Percentiles rank a stretch among this genome's conserved stretches.
Evolutionary conservation across 306 rosid genomes (phyloP).

Genomic region (Astragalus membranaceus): DNA sequence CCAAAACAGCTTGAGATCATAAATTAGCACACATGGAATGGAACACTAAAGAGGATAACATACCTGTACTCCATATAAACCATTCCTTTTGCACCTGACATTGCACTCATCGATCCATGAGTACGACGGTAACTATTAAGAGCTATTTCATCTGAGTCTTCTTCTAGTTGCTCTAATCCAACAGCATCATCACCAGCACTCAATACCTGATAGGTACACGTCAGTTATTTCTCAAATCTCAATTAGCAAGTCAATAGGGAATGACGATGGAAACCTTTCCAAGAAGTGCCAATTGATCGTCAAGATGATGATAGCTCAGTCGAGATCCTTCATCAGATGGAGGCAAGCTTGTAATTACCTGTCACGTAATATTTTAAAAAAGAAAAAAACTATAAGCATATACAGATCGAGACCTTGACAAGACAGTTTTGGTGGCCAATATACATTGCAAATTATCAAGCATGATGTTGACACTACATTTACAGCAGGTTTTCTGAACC

Average conservation of each 20-base stretch:
- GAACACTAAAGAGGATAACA: neutral
- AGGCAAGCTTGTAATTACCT: slow-evolving; percentile 97
- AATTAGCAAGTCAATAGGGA: slow-evolving; percentile 9
- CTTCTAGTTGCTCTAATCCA: slow-evolving; percentile 88
- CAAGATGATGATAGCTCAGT: slow-evolving; percentile 63
- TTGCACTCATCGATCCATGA: slow-evolving; percentile 76
- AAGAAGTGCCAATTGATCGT: slow-evolving; percentile 85
- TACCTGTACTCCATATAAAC: slow-evolving; percentile 95
- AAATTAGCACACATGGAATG: neutral
- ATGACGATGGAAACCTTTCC: slow-evolving; percentile 49
- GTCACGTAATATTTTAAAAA: slow-evolving; percentile 25
- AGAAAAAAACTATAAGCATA: neutral
- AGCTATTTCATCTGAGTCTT: slow-evolving; percentile 83
- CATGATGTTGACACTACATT: neutral
- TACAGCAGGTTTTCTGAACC: neutral
- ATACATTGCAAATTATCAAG: slow-evolving; percentile 5
- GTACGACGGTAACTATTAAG: slow-evolving; percentile 61
- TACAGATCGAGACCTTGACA: neutral
- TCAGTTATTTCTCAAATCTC: slow-evolving; percentile 27
- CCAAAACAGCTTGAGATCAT: slow-evolving; percentile 2
- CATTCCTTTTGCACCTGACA: slow-evolving; percentile 95
- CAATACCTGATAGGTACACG: slow-evolving; percentile 49
- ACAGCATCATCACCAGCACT: slow-evolving; percentile 86
- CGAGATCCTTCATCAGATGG: slow-evolving; percentile 71
- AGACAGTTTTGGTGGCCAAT: neutral